Conservation (phyloP, 164 flowering plant genomes). For the Warburgia ugandensis region DNA sequence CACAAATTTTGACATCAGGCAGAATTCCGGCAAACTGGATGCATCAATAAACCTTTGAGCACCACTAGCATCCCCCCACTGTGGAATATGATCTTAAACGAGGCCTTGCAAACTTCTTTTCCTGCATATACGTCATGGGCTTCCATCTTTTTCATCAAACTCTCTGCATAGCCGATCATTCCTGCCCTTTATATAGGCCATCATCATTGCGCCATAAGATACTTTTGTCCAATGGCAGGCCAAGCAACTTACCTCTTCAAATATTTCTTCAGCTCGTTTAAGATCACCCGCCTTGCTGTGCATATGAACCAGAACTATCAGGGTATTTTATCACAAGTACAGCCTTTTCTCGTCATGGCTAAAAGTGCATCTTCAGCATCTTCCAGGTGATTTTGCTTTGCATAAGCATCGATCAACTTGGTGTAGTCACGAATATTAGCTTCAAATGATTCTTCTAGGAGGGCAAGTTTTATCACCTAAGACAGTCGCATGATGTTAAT, state of each 20-base stretch:
- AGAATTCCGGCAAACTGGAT: conserved; percentile 65
- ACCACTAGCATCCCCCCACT: conserved; percentile 51
- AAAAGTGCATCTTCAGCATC: conserved; percentile 53
- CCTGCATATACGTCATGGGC: conserved; percentile 51
- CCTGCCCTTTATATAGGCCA: conserved; percentile 87
- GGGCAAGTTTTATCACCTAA: conserved; percentile 64
- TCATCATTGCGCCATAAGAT: conserved; percentile 83
- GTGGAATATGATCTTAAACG: conserved; percentile 75
- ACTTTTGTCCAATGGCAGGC: conserved; percentile 58
- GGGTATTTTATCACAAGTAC: conserved; percentile 65
- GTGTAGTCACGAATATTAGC: conserved; percentile 81
- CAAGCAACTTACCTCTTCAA: conserved; percentile 65
- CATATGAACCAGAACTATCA: conserved; percentile 70
- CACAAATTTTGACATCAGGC: conserved; percentile 68
- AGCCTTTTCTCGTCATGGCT: conserved; percentile 60
- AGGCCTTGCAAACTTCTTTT: conserved; percentile 82
- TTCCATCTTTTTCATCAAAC: conserved; percentile 67
- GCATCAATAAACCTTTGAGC: conserved; percentile 75
- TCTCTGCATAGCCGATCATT: conserved; percentile 48
- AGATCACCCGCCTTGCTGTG: conserved; percentile 79
- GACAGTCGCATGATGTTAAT: too few relatives aligned
- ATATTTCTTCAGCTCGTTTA: conserved; percentile 52
- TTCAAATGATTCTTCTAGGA: conserved; percentile 74
- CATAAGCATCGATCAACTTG: conserved; percentile 66
- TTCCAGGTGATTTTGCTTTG: conserved; percentile 43